phyloP scores from a whole-genome alignment of 192 early-diverging fungal genomes.

The Coemansia sp. region DNA sequence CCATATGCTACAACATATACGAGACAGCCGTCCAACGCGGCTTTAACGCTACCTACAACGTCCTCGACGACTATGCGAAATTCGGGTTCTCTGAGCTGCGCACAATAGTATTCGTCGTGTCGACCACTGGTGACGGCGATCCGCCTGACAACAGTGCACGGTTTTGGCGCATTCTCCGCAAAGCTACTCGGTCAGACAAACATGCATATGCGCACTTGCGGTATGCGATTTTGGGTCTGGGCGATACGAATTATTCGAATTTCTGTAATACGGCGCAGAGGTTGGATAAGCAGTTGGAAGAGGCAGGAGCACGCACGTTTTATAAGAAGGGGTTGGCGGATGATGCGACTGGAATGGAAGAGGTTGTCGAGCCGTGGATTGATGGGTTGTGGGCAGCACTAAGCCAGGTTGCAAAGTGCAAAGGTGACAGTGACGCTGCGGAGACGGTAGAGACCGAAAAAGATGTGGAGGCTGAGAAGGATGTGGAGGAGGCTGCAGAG shows the following conservation, averaged over 20 bases:
- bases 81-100: conserved; percentile 32
- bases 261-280: conserved; percentile 85
- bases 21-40: conserved; percentile 74
- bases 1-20: conserved; percentile 82
- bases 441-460: not conserved
- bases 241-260: conserved; percentile 94
- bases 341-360: conserved; percentile 91
- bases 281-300: conserved; percentile 74
- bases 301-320: conserved; percentile 72
- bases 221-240: conserved; percentile 67
- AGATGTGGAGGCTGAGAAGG: not conserved
- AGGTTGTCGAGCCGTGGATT: conserved; percentile 90
- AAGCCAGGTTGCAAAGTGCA: conserved; percentile 41
- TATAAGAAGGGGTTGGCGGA: conserved; percentile 82
- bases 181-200: conserved; percentile 45
- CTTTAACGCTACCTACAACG: conserved; percentile 60
- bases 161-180: conserved; percentile 82
- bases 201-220: conserved; percentile 30
- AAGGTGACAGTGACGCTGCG: not conserved
- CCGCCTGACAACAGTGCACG: conserved; percentile 92
- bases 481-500: conserved; percentile 2
- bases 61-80: conserved; percentile 76
- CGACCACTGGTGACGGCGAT: conserved; percentile 95
- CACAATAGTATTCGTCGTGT: conserved; percentile 72
- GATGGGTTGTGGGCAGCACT: conserved; percentile 76